Base-by-base conservation (phyloP, 2,329 filamentous ascomycete species). In the Epichloe glyceriae region DNA sequence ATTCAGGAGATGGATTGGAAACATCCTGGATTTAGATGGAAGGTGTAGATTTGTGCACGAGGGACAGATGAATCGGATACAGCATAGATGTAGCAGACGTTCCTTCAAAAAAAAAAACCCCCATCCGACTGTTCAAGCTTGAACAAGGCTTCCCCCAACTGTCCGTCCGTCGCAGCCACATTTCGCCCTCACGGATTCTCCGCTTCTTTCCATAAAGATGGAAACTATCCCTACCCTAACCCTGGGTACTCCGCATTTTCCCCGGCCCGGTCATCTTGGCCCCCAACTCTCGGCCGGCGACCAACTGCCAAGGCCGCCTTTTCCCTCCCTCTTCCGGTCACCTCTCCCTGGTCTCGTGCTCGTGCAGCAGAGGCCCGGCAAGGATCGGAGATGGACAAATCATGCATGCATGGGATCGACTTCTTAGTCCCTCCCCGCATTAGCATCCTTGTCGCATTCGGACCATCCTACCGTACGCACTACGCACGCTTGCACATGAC, bases 1-100 rank as follows among this genome's bases (percentile, higher is more conserved):
- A 67, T 84, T 15, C 71, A 79, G 55, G 76, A 80, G 57, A 60
- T 86, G 54, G 82, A 86, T 59, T 86, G 80, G 80, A 76, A 72
- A 57, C 82, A 87, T 63, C 83, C 84, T 5, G 75, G 67, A 2
- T 85, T 85, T 61, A 74, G 79, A 56, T 86, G 83, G 83, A 52
- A 50, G 17, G 47, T 42, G 10, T 54, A 50, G 34, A 20, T 2
- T 34, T 15, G 30, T 5, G 14, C 14, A 20, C 5, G 20, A 42
- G 5, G n/a, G 12, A 22, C n/a, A n/a, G 8, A 46, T 22, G 17
- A 11, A 2, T 2, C 19, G 10, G 5, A 30, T 11, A 3, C 26
- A 30, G 3, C 8, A 30, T 30, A 10, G 8, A 10, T 10, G 8
- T 3, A 10, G 26, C 10, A 30, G 26, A 30, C 8, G 26, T 30